Base-by-base conservation (phyloP, 2,329 filamentous ascomycete species). In the Ceratocystis cubensis region DNA sequence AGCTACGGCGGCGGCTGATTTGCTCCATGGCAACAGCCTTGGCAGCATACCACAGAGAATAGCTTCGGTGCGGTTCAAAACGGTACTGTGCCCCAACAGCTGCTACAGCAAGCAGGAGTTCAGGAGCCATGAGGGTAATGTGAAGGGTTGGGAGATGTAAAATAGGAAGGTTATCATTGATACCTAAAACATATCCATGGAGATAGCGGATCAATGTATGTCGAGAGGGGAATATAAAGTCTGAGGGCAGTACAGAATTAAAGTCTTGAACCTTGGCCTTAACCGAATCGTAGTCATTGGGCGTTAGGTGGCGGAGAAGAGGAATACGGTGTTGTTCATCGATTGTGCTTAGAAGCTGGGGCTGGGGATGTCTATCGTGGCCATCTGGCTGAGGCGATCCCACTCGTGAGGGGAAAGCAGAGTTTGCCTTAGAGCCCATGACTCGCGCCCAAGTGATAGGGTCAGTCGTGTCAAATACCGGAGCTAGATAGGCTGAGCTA, bases 141-240 rank as follows among this genome's bases (percentile, higher is more conserved):
- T 80, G 78, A 61, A 89, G 78, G 0, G 86, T 89, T 0, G 87
- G 84, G 4, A 88, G 75, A 72, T 91, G 87, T 33, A 90, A 76
- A 69, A 89, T 80, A 0, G 81, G 81, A 0, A 82, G 72, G 68
- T 82, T 78, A 64, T 82, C 80, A 66, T 83, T 80, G 67, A 89
- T 88, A 0, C 86, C 86, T 67, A 81, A 83, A 65, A 88, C 82
- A 70, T 88, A 90, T 1, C 86, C 86, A 67, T 88, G 85, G 41
- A 89, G 75, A 69, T 89, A 89, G 44, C 87, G 77, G 2, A 84
- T 85, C 33, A 89, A 73, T 0, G 87, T 88, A 70, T 88, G 81
- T 2, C 87, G 81, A 3, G 86, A 88, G 1, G 87, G 87, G 63
- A 89, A 82, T 2, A 84, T 80, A 70, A 89, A 89, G 70, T 84